Percentiles rank a stretch among this genome's conserved stretches.
Evolutionary conservation across 768 basidiomycete genomes (phyloP).

Genomic region (Ramaria rubella): DNA sequence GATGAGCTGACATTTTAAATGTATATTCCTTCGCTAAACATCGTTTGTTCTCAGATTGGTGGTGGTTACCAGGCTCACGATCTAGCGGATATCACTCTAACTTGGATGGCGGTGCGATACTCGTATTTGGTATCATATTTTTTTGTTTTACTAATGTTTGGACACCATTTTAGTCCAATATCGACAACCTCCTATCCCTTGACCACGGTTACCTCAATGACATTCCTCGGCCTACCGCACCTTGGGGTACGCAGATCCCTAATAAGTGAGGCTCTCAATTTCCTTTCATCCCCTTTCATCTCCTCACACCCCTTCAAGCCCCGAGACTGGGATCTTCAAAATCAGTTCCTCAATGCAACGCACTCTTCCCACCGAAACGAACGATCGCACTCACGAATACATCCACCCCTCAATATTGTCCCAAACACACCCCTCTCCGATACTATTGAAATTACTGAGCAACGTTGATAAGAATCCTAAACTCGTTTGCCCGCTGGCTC

Average conservation of each 20-base stretch:
- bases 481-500: not conserved
- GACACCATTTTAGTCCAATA: slow-evolving; percentile 39
- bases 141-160: not conserved
- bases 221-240: slow-evolving; percentile 41
- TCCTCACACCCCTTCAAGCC: slow-evolving; percentile 27
- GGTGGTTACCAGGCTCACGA: slow-evolving; percentile 67
- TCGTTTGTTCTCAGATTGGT: slow-evolving; percentile 43
- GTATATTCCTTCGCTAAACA: not conserved
- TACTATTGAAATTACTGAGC: not conserved
- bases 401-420: slow-evolving; percentile 2
- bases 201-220: slow-evolving; percentile 47
- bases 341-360: not conserved
- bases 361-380: not conserved
- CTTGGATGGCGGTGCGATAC: slow-evolving; percentile 54
- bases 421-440: no score
- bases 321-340: slow-evolving; percentile 48
- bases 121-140: slow-evolving; percentile 11
- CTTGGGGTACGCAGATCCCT: slow-evolving; percentile 56
- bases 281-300: not conserved
- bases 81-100: slow-evolving; percentile 54
- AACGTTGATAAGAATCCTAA: not conserved
- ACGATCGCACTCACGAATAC: not conserved
- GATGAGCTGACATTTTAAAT: not conserved
- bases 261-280: slow-evolving; percentile 45
- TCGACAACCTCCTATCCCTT: slow-evolving; percentile 48